phyloP scores from a whole-genome alignment of 2,329 filamentous ascomycete species.

The Raffaelea arxii region DNA sequence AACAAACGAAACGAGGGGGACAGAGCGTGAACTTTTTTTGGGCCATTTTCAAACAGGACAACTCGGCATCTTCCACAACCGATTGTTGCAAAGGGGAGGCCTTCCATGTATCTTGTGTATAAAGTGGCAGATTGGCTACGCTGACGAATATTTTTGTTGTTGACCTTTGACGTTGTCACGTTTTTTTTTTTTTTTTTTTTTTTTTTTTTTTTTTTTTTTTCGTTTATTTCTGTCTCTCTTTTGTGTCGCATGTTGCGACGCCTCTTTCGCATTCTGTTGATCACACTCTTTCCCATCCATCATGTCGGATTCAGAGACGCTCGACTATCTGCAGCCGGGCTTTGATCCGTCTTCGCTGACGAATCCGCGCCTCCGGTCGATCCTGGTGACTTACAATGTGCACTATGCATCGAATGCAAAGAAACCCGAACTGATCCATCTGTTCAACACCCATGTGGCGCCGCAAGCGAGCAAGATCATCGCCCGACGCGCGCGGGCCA shows the following conservation, averaged over 20 bases:
- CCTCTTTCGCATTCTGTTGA: background rate
- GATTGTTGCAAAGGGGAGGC: too few species aligned
- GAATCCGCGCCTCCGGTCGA: constrained; percentile 78
- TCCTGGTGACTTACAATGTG: constrained; percentile 82
- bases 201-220: background rate
- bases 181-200: constrained; percentile 1
- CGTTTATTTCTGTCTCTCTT: background rate
- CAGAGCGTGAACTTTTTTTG: background rate
- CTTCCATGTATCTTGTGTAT: too few species aligned
- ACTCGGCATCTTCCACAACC: too few species aligned
- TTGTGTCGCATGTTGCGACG: background rate
- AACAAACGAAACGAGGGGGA: background rate
- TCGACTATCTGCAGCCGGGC: constrained; percentile 75
- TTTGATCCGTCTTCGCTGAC: constrained; percentile 81
- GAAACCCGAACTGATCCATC: constrained; percentile 75
- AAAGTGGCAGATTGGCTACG: too few species aligned
- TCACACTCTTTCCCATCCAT: background rate
- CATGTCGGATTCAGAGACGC: constrained; percentile 56
- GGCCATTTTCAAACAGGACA: background rate
- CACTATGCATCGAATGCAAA: constrained; percentile 82
- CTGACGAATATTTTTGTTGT: too few species aligned
- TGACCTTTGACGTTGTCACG: too few species aligned
- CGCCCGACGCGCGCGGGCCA: constrained; percentile 64
- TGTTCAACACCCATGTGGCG: constrained; percentile 71
- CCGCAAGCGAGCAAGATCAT: constrained; percentile 72